Evolutionary conservation across 306 rosid species (phyloP).

Genomic region (Rosa rugosa): DNA sequence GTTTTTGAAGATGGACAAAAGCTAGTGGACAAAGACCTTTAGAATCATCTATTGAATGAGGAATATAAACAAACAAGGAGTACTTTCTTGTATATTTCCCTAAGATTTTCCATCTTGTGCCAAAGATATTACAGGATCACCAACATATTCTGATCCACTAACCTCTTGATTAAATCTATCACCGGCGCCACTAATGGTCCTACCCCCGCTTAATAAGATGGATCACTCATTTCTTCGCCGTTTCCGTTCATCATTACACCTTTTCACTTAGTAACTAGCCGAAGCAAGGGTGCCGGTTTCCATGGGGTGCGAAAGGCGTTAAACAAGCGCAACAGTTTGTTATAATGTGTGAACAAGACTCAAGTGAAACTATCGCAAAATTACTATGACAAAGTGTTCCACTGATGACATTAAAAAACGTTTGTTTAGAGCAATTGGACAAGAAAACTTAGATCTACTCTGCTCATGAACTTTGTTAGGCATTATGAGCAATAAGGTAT

Average conservation of each 20-base stretch:
- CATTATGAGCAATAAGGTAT: neutral
- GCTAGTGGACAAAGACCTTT: conserved; percentile 33
- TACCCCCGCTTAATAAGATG: neutral
- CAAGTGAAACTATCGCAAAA: too few relatives aligned
- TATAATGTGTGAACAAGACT: too few relatives aligned
- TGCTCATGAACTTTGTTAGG: neutral
- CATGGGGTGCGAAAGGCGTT: neutral
- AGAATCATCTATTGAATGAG: conserved; percentile 8
- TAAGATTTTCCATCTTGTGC: conserved; percentile 2
- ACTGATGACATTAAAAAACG: too few relatives aligned
- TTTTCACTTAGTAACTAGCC: neutral
- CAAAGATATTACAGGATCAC: conserved; percentile 2
- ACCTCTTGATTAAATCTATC: neutral
- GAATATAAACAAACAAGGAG: conserved; percentile 18
- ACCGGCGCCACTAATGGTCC: neutral
- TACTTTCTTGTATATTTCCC: neutral
- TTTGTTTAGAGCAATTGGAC: neutral
- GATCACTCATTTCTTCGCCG: neutral
- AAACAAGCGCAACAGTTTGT: neutral
- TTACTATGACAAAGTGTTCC: too few relatives aligned
- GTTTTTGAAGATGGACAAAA: conserved; percentile 24
- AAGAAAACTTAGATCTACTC: neutral
- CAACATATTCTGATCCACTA: conserved; percentile 2
- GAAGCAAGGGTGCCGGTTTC: too few relatives aligned
- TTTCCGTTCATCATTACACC: neutral